A percentile compares a stretch with the other conserved stretches of the same genome.
phyloP scores from a whole-genome alignment of 371 early-diverging fungal species.

The Agmasoma carcini region DNA sequence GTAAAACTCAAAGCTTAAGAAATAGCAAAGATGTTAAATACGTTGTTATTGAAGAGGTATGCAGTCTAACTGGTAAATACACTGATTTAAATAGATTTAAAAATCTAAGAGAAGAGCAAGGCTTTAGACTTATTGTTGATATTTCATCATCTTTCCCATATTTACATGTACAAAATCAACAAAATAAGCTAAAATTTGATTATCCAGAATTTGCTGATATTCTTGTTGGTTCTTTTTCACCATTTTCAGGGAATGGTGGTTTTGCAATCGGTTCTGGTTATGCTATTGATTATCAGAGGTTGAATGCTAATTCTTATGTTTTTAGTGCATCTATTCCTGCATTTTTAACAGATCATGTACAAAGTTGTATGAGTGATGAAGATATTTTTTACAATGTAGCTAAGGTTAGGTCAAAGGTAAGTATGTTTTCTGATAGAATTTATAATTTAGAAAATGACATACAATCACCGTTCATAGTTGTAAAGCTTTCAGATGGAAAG shows the following conservation, averaged over 20 bases:
- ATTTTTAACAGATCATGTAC: too few species aligned
- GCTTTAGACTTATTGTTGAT: conserved; percentile 86
- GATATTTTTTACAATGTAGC: too few species aligned
- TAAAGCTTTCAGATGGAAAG: too few species aligned
- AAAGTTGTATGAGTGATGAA: too few species aligned
- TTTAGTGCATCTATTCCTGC: conserved; percentile 95
- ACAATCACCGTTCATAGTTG: too few species aligned
- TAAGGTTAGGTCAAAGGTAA: too few species aligned
- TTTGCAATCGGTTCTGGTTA: conserved; percentile 75
- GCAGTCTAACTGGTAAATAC: conserved; percentile 74
- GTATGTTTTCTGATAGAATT: too few species aligned
- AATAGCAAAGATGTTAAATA: conserved; percentile 68
- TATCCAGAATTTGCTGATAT: conserved; percentile 75
- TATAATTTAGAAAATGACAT: too few species aligned
- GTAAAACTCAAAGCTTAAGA: too few species aligned
- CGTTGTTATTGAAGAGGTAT: conserved; percentile 87
- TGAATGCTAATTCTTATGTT: conserved; percentile 76
- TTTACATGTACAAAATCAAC: conserved; percentile 56
- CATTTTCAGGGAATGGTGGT: conserved; percentile 74
- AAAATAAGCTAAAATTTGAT: background rate
- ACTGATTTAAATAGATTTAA: conserved; percentile 66
- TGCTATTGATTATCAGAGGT: conserved; percentile 77
- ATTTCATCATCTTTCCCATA: conserved; percentile 80
- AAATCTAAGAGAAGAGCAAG: conserved; percentile 76
- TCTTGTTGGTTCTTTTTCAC: conserved; percentile 71